Percentiles rank a stretch among this genome's conserved stretches.
Evolutionary conservation across 1,284 basidiomycete species (phyloP).

Genomic region (Ceratobasidium sp.): DNA sequence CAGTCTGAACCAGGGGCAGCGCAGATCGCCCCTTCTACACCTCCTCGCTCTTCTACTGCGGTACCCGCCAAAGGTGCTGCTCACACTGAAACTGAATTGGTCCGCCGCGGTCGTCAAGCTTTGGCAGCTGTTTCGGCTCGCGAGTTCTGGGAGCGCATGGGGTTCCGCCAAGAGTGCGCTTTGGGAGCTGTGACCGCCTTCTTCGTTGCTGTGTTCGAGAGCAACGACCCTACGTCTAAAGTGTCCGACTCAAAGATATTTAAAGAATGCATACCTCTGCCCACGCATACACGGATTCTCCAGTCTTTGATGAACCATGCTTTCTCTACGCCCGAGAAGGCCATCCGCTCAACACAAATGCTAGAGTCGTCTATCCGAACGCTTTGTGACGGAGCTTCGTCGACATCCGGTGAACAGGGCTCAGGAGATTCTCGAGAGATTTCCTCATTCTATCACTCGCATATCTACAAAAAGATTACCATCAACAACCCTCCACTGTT

Average conservation of each 20-base stretch:
- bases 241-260: slow-evolving; percentile 41
- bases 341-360: slow-evolving; percentile 73
- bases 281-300: slow-evolving; percentile 74
- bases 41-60: slow-evolving; percentile 49
- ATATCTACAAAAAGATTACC: background rate
- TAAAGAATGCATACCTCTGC: slow-evolving; percentile 67
- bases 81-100: slow-evolving; percentile 35
- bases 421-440: background rate
- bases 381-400: slow-evolving; percentile 51
- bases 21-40: slow-evolving; percentile 51
- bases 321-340: slow-evolving; percentile 73
- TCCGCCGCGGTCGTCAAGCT: slow-evolving; percentile 36
- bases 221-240: slow-evolving; percentile 45
- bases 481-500: slow-evolving; percentile 31
- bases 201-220: slow-evolving; percentile 69
- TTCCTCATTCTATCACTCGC: slow-evolving; percentile 17
- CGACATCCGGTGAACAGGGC: background rate
- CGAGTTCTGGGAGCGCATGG: slow-evolving; percentile 96
- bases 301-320: slow-evolving; percentile 78
- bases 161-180: slow-evolving; percentile 91
- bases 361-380: slow-evolving; percentile 74
- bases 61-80: slow-evolving; percentile 62
- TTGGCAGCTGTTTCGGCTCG: slow-evolving; percentile 60
- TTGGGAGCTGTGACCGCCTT: slow-evolving; percentile 88
- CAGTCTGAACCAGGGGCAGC: slow-evolving; percentile 55